A percentile compares a stretch with the other conserved stretches of the same genome.
Conservation (phyloP, 805 yeast genomes). For the Saturnispora quitensis region DNA sequence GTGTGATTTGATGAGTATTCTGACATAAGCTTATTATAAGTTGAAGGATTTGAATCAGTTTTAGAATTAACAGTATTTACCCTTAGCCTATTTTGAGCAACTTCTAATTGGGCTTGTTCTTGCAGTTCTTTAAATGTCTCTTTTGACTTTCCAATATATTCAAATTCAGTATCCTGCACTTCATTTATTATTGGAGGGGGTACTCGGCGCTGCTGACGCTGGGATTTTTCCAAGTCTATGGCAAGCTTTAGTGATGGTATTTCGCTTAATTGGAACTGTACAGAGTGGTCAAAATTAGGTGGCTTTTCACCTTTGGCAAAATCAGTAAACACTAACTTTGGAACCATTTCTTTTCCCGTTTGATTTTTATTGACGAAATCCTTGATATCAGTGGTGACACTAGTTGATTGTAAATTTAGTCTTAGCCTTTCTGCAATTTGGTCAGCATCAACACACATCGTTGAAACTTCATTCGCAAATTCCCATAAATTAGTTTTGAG, state of each 20-base stretch:
- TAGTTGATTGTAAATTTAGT: conserved; percentile 56
- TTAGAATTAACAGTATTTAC: conserved; percentile 7
- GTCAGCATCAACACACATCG: conserved; percentile 72
- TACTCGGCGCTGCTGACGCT: conserved; percentile 11
- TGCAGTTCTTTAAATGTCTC: conserved; percentile 26
- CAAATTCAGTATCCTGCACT: conserved; percentile 20
- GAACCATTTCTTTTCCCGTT: conserved; percentile 55
- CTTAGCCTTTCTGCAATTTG: conserved; percentile 67
- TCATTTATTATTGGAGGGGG: conserved; percentile 26
- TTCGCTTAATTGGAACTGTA: conserved; percentile 12
- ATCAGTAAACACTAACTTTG: conserved; percentile 58
- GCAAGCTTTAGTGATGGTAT: conserved; percentile 13
- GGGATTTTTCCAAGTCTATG: conserved; percentile 8
- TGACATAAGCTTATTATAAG: conserved; percentile 21
- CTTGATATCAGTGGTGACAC: conserved; percentile 48
- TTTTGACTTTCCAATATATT: conserved; percentile 21
- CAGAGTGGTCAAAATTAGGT: not conserved
- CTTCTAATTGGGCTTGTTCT: conserved; percentile 21
- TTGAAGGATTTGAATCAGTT: conserved; percentile 20
- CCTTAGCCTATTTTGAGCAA: conserved; percentile 9
- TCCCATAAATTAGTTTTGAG: conserved; percentile 69
- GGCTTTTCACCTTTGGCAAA: conserved; percentile 30
- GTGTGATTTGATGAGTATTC: conserved; percentile 24
- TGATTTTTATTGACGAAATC: conserved; percentile 45
- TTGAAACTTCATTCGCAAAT: conserved; percentile 63